Percentiles rank a stretch among this genome's conserved stretches.
Evolutionary conservation across 768 basidiomycete species (phyloP).

Genomic region (Leccinellum luteum): DNA sequence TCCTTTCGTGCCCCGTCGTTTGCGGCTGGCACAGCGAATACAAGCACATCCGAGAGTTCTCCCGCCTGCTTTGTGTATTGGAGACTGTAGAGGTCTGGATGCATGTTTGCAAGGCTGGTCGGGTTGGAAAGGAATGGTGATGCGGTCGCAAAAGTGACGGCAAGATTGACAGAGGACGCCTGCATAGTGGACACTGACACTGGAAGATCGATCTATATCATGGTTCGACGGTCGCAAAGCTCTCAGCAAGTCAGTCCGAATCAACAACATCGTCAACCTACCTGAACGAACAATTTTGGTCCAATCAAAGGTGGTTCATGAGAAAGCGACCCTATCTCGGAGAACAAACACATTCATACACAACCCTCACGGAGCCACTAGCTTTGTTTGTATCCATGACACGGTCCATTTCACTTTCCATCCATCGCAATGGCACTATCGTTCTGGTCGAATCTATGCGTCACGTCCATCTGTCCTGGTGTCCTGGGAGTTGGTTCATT

Average conservation of each 20-base stretch:
- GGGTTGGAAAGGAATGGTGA: constrained; percentile 26
- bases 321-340: background rate
- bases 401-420: too few species aligned
- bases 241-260: background rate
- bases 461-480: too few species aligned
- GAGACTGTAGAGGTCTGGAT: constrained; percentile 22
- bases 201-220: constrained; percentile 4
- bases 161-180: constrained; percentile 20
- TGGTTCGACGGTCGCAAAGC: background rate
- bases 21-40: constrained; percentile 11
- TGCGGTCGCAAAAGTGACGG: constrained; percentile 27
- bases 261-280: background rate
- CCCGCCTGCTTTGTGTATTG: constrained; percentile 23
- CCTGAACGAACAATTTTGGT: background rate
- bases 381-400: too few species aligned
- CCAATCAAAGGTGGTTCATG: background rate
- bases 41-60: constrained; percentile 21
- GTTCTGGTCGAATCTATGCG: too few species aligned
- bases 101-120: constrained; percentile 16
- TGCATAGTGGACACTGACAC: constrained; percentile 3
- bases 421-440: too few species aligned
- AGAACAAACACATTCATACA: background rate
- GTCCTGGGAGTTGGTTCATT: too few species aligned
- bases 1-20: constrained; percentile 1
- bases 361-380: too few species aligned